These are phyloP conservation scores for Emericellopsis atlantica DNA, from an alignment of 2,329 filamentous ascomycete species.

Conservation along the genomic window DNA sequence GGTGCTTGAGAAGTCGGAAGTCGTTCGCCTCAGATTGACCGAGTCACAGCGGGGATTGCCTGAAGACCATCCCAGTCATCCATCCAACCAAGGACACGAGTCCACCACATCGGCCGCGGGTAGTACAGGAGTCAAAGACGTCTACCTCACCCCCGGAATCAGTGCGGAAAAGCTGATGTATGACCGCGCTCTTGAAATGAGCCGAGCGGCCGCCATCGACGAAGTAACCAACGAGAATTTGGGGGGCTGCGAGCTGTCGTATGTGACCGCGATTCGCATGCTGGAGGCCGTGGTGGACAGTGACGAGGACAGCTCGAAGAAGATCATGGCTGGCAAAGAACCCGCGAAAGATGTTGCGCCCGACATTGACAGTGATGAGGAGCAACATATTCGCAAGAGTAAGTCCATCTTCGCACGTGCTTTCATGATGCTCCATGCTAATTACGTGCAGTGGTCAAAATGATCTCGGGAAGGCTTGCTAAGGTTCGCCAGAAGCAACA, in stretches of 20 bases:
- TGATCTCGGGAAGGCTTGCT: conserved; percentile 44
- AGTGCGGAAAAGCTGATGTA: conserved; percentile 98
- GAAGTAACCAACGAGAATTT: conserved; percentile 90
- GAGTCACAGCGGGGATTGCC: conserved; percentile 79
- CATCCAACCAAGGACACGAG: conserved; percentile 57
- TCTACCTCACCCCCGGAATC: conserved; percentile 74
- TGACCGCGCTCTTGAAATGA: conserved; percentile 95
- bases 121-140: conserved; percentile 60
- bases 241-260: conserved; percentile 78
- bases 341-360: conserved; percentile 18
- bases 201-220: conserved; percentile 82
- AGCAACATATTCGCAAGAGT: conserved; percentile 63
- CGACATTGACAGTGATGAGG: conserved; percentile 54
- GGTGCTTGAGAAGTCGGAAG: conserved; percentile 88
- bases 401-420: conserved; percentile 18
- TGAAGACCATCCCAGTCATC: conserved; percentile 74
- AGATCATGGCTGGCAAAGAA: conserved; percentile 16
- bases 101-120: conserved; percentile 45
- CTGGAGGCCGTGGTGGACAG: conserved; percentile 86
- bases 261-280: conserved; percentile 87
- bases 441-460: conserved; percentile 39
- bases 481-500: conserved; percentile 48
- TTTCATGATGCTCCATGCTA: not conserved
- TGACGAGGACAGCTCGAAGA: conserved; percentile 45
- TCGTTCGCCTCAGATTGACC: conserved; percentile 78